Percentiles rank a stretch among this genome's conserved stretches.
phyloP scores from a whole-genome alignment of 2,329 filamentous ascomycete species.

The Penicillium aurantiogriseum region DNA sequence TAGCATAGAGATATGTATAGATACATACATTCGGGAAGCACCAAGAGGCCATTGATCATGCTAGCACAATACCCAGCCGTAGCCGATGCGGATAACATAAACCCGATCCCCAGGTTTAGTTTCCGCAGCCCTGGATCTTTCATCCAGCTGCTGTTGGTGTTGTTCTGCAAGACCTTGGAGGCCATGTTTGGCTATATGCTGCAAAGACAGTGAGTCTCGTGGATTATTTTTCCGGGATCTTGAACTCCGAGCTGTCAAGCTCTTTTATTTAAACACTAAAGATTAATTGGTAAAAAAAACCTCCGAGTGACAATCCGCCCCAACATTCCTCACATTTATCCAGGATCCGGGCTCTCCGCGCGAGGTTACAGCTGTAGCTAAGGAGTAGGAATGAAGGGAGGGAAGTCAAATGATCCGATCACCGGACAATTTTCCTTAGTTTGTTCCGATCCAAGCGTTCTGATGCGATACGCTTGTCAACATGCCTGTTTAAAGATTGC shows the following conservation, averaged over 20 bases:
- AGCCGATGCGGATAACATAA: constrained; percentile 27
- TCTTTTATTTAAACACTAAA: constrained; percentile 10
- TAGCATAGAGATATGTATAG: background rate
- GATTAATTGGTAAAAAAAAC: constrained; percentile 6
- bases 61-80: constrained; percentile 27
- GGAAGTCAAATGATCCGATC: constrained; percentile 11
- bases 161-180: constrained; percentile 10
- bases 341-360: constrained; percentile 1
- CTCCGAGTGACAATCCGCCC: constrained; percentile 6
- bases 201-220: background rate
- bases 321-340: constrained; percentile 6
- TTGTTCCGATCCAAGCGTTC: background rate
- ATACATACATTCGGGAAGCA: constrained; percentile 23
- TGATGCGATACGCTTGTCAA: constrained; percentile 2
- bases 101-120: constrained; percentile 23
- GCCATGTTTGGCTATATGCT: constrained; percentile 4
- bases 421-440: constrained; percentile 7
- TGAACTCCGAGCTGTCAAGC: constrained; percentile 7
- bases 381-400: constrained; percentile 13
- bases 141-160: constrained; percentile 11
- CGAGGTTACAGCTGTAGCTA: constrained; percentile 13
- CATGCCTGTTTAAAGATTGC: constrained; percentile 5
- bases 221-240: background rate
- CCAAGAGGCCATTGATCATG: constrained; percentile 26
- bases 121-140: constrained; percentile 18